phyloP scores from a whole-genome alignment of 2,329 filamentous ascomycete genomes.

The Cadophora sp. region DNA sequence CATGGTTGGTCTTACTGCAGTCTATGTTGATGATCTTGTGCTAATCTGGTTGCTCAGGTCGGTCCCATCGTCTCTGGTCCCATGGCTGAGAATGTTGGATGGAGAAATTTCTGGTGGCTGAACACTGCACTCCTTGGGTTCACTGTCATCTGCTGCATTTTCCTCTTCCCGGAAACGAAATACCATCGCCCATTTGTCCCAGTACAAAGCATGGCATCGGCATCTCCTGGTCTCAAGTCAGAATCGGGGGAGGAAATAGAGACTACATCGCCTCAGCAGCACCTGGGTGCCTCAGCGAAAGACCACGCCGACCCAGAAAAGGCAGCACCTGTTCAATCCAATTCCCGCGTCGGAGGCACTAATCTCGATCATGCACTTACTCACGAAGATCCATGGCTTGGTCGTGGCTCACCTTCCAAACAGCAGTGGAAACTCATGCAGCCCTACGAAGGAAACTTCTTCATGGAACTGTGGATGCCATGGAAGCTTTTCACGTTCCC shows the following conservation, averaged over 20 bases:
- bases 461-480: conserved; percentile 63
- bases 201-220: conserved; percentile 18
- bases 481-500: conserved; percentile 68
- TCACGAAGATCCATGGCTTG: conserved; percentile 59
- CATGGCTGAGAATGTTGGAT: conserved; percentile 64
- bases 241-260: conserved; percentile 34
- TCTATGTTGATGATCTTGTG: conserved; percentile 20
- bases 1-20: conserved; percentile 53
- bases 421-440: conserved; percentile 62
- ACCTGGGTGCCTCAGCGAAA: conserved; percentile 10
- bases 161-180: conserved; percentile 69
- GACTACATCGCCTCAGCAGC: not conserved
- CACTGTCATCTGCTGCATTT: conserved; percentile 57
- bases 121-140: conserved; percentile 61
- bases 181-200: conserved; percentile 53
- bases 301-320: conserved; percentile 34
- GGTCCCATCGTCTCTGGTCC: conserved; percentile 64
- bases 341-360: conserved; percentile 31
- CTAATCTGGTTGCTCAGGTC: conserved; percentile 44
- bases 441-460: conserved; percentile 53
- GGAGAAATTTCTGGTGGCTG: conserved; percentile 71
- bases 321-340: conserved; percentile 22
- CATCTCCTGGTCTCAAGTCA: conserved; percentile 29
- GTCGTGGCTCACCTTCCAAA: conserved; percentile 60
- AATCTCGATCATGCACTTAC: conserved; percentile 46